These are phyloP conservation scores for Aphanomyces cochlioides DNA, from an alignment of 352 stramenopile species.

Conservation along the genomic window DNA sequence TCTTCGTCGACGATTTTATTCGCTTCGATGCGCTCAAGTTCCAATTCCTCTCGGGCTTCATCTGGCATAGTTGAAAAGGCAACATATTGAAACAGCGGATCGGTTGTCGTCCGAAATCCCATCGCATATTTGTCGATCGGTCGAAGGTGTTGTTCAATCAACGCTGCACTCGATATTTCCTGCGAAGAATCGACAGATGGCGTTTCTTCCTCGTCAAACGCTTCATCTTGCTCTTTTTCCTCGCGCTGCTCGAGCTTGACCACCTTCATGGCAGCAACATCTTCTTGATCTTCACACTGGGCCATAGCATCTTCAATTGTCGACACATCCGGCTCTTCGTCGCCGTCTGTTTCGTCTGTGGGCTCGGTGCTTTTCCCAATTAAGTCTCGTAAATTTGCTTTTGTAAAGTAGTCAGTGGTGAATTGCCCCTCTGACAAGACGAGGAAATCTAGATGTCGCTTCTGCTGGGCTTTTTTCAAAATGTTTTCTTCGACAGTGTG, in stretches of 20 bases:
- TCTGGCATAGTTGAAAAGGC: conserved; percentile 20
- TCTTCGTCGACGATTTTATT: conserved; percentile 62
- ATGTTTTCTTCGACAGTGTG: conserved; percentile 99
- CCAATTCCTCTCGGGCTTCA: conserved; percentile 72
- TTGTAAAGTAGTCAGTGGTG: conserved; percentile 81
- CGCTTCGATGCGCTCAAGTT: conserved; percentile 60
- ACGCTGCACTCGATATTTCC: conserved; percentile 27
- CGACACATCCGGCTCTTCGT: conserved; percentile 58
- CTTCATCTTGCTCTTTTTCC: conserved; percentile 23
- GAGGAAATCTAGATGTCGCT: conserved; percentile 95
- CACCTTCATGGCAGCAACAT: conserved; percentile 90
- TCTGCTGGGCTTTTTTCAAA: conserved; percentile 97
- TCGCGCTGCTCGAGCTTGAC: conserved; percentile 34
- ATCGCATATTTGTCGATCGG: conserved; percentile 13
- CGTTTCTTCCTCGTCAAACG: conserved; percentile 28
- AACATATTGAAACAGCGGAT: conserved; percentile 10
- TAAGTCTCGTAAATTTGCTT: conserved; percentile 86
- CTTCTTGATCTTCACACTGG: conserved; percentile 93
- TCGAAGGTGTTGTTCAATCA: conserved; percentile 25
- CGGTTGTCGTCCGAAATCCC: background rate
- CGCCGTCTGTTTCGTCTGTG: conserved; percentile 33
- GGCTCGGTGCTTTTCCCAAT: conserved; percentile 53
- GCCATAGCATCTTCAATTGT: conserved; percentile 92
- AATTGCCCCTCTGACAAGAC: conserved; percentile 79
- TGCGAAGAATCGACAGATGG: conserved; percentile 62